Evolutionary conservation across 139 green algal genomes (phyloP).

Genomic region (Chlorella sp.): DNA sequence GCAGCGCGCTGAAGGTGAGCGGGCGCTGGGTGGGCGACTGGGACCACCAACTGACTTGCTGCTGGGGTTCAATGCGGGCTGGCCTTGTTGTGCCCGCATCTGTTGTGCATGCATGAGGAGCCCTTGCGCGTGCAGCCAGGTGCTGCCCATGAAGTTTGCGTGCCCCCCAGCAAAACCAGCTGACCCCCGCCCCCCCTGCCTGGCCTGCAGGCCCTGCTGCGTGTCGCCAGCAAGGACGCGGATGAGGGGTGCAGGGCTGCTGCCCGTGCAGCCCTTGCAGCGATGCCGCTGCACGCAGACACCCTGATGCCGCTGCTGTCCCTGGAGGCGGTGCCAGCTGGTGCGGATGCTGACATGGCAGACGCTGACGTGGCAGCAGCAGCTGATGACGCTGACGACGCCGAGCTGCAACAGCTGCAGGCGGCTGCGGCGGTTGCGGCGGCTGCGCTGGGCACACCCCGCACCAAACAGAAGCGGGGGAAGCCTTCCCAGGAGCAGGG

Average conservation of each 20-base stretch:
- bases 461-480: background rate
- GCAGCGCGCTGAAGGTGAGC: constrained; percentile 7
- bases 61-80: background rate
- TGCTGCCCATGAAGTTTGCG: background rate
- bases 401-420: constrained; percentile 11
- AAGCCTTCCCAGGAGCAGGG: background rate
- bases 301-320: constrained; percentile 44
- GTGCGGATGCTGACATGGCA: background rate
- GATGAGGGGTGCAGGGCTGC: constrained; percentile 48
- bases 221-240: constrained; percentile 36
- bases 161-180: no score
- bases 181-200: no score
- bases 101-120: background rate
- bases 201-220: constrained; percentile 50
- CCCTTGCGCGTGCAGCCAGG: background rate
- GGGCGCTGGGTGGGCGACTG: background rate
- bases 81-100: background rate
- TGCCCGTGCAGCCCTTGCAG: constrained; percentile 49
- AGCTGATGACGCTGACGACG: background rate
- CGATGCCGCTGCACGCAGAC: constrained; percentile 41
- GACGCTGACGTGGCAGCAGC: background rate
- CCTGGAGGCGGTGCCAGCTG: background rate
- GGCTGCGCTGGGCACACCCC: background rate
- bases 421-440: background rate
- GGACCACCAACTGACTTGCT: no score